These are phyloP conservation scores for Schizonepeta tenuifolia DNA, from an alignment of 257 asterid genomes.

Conservation along the genomic window DNA sequence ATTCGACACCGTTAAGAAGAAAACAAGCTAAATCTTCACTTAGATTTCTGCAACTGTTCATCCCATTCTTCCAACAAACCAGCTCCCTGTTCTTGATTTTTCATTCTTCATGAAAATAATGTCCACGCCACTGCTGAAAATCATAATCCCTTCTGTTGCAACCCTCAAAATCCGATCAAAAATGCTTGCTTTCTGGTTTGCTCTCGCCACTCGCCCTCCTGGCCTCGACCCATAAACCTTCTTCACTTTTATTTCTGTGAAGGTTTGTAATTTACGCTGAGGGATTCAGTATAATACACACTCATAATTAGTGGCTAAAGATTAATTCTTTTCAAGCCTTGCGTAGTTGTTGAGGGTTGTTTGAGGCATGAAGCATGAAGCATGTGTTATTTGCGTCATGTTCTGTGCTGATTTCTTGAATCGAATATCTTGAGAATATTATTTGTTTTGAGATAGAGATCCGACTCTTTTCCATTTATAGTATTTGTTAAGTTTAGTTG, in stretches of 20 bases:
- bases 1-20: slow-evolving; percentile 54
- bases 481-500: neutral
- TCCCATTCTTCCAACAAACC: slow-evolving; percentile 19
- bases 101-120: slow-evolving; percentile 33
- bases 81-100: slow-evolving; percentile 21
- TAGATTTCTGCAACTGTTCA: slow-evolving; percentile 19
- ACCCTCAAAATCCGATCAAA: slow-evolving; percentile 50
- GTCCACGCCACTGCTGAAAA: slow-evolving; percentile 40
- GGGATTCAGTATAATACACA: slow-evolving; percentile 2
- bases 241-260: neutral
- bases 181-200: slow-evolving; percentile 80
- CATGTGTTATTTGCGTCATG: slow-evolving; percentile 35
- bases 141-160: slow-evolving; percentile 43
- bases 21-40: slow-evolving; percentile 47
- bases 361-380: slow-evolving; percentile 21
- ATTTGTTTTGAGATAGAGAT: slow-evolving; percentile 16
- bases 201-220: slow-evolving; percentile 91
- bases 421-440: slow-evolving; percentile 10
- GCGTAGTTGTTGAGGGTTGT: slow-evolving; percentile 10
- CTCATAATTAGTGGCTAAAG: slow-evolving; percentile 7
- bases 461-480: neutral
- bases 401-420: slow-evolving; percentile 29
- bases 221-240: slow-evolving; percentile 75
- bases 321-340: slow-evolving; percentile 11
- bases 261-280: slow-evolving; percentile 5